These are phyloP conservation scores for Fibroporia radiculosa DNA, from an alignment of 768 basidiomycete genomes.

Conservation along the genomic window DNA sequence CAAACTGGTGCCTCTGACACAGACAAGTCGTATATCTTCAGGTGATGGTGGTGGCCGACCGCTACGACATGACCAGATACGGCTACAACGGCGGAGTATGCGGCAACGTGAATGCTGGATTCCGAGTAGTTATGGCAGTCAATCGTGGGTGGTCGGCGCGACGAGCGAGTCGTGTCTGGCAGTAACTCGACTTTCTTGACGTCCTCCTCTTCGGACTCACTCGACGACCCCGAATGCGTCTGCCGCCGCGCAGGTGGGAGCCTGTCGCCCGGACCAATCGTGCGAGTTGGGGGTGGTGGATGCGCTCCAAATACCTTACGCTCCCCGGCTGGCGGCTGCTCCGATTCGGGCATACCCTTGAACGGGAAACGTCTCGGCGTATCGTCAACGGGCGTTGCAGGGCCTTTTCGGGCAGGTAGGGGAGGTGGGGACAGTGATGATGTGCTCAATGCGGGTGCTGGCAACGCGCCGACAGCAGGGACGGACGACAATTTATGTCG, in stretches of 20 bases:
- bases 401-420: slow-evolving; percentile 22
- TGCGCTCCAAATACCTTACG: slow-evolving; percentile 21
- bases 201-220: slow-evolving; percentile 46
- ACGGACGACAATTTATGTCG: slow-evolving; percentile 10
- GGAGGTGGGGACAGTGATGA: slow-evolving; percentile 32
- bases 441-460: slow-evolving; percentile 17
- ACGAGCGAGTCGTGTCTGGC: slow-evolving; percentile 64
- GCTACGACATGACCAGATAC: slow-evolving; percentile 52
- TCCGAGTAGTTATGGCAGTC: slow-evolving; percentile 29
- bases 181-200: slow-evolving; percentile 42
- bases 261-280: slow-evolving; percentile 60
- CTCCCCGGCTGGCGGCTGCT: slow-evolving; percentile 9
- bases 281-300: slow-evolving; percentile 71
- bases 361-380: slow-evolving; percentile 5
- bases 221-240: slow-evolving; percentile 32
- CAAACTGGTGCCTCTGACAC: slow-evolving; percentile 37
- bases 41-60: slow-evolving; percentile 47
- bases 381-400: slow-evolving; percentile 10
- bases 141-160: slow-evolving; percentile 39
- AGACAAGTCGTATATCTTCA: slow-evolving; percentile 58
- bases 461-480: slow-evolving; percentile 8
- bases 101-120: slow-evolving; percentile 43
- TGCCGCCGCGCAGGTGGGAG: slow-evolving; percentile 49
- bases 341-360: slow-evolving; percentile 1
- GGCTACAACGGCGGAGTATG: slow-evolving; percentile 46